Evolutionary conservation across 257 asterid species (phyloP).

Genomic region (Hygrophila difformis): DNA sequence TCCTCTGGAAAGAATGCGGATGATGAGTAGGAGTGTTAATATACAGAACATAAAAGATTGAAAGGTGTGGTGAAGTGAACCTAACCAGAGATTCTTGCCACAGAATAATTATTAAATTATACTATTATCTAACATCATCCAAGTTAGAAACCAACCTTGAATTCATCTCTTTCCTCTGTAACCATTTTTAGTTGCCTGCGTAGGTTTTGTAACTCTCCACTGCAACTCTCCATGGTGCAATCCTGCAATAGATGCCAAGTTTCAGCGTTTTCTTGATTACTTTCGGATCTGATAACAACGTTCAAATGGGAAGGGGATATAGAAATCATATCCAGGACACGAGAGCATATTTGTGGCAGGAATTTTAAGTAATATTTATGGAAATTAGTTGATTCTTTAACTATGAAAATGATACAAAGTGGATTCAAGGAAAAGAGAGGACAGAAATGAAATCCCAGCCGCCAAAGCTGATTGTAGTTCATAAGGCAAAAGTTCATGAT

Average conservation of each 20-base stretch:
- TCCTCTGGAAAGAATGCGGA: conserved; percentile 39
- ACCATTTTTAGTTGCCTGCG: conserved; percentile 49
- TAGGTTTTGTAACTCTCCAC: conserved; percentile 56
- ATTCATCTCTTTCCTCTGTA: conserved; percentile 67
- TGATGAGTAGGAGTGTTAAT: conserved; percentile 16
- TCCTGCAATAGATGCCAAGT: conserved; percentile 34
- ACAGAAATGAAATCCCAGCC: too few relatives aligned
- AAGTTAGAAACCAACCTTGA: conserved; percentile 43
- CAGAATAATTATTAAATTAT: too few relatives aligned
- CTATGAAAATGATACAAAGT: background rate
- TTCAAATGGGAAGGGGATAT: background rate
- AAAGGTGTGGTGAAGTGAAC: conserved; percentile 2
- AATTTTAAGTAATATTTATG: background rate
- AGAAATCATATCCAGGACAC: background rate
- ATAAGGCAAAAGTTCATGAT: too few relatives aligned
- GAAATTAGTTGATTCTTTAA: conserved; percentile 1
- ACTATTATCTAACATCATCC: background rate
- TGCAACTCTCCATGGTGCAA: conserved; percentile 38
- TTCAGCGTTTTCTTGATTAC: conserved; percentile 1
- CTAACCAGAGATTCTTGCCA: conserved; percentile 9
- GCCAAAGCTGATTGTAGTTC: too few relatives aligned
- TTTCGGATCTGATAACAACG: too few relatives aligned
- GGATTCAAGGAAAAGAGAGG: too few relatives aligned
- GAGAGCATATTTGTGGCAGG: background rate
- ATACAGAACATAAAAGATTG: background rate